These are phyloP conservation scores for Schizophyllum commune DNA, from an alignment of 1,284 basidiomycete species.

Conservation along the genomic window DNA sequence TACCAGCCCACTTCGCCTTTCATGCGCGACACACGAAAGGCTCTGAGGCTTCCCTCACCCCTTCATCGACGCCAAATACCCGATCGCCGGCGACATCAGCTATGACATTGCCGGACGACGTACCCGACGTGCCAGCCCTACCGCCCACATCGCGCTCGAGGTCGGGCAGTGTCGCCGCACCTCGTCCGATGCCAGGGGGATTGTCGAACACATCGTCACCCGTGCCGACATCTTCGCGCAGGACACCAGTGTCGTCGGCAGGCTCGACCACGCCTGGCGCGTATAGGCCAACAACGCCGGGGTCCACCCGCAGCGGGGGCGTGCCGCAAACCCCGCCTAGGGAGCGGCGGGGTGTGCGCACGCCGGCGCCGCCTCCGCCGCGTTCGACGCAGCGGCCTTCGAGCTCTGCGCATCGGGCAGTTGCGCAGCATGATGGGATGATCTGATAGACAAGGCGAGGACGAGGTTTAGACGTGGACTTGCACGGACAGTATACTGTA, in stretches of 20 bases:
- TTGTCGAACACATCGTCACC: background rate
- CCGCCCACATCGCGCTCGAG: background rate
- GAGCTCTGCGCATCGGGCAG: slow-evolving; percentile 40
- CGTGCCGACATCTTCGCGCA: background rate
- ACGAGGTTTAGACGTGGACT: background rate
- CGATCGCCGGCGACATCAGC: background rate
- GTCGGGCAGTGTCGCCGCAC: background rate
- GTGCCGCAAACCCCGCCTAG: slow-evolving; percentile 9
- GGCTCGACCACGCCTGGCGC: background rate
- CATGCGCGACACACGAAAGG: background rate
- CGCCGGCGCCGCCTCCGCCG: slow-evolving; percentile 38
- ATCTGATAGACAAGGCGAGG: slow-evolving; percentile 24
- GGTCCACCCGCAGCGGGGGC: slow-evolving; percentile 20
- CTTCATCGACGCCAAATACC: background rate
- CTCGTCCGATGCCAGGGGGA: background rate
- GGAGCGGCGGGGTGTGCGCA: slow-evolving; percentile 2
- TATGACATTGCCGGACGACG: background rate
- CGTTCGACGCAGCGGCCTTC: slow-evolving; percentile 58
- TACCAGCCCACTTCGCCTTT: background rate
- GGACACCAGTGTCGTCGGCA: background rate
- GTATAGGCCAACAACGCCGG: background rate
- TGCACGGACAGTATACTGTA: background rate
- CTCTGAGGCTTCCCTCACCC: background rate
- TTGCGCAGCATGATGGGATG: slow-evolving; percentile 50
- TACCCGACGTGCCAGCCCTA: background rate